Percentiles rank a stretch among this genome's conserved stretches.
phyloP scores from a whole-genome alignment of 192 early-diverging fungal genomes.

The Backusella liffmaniae region DNA sequence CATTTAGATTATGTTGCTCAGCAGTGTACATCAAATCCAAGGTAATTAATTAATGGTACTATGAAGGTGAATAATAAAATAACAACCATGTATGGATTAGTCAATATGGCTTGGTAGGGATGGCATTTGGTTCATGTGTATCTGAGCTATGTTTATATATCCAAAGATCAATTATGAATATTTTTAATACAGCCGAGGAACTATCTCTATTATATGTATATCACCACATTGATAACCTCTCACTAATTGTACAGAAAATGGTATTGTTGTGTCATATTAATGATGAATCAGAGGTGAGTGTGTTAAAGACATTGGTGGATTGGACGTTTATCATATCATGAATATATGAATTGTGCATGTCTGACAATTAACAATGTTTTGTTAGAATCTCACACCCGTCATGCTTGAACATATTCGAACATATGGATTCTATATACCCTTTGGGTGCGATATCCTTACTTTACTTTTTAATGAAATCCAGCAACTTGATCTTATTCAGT shows the following conservation, averaged over 20 bases:
- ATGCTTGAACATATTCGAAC: neutral
- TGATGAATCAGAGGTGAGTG: constrained; percentile 3
- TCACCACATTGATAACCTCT: constrained; percentile 29
- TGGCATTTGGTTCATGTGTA: constrained; percentile 40
- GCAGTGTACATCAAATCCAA: constrained; percentile 25
- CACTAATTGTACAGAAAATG: constrained; percentile 27
- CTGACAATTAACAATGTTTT: neutral
- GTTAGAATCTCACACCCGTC: neutral
- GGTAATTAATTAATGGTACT: constrained; percentile 14
- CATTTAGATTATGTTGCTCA: constrained; percentile 31
- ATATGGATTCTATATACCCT: constrained; percentile 36
- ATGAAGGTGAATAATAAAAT: neutral
- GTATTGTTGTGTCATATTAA: constrained; percentile 31
- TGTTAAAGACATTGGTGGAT: neutral
- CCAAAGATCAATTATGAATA: constrained; percentile 30
- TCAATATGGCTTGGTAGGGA: constrained; percentile 31
- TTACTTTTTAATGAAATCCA: constrained; percentile 31
- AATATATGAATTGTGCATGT: neutral
- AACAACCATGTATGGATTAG: constrained; percentile 3
- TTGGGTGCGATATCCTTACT: constrained; percentile 36
- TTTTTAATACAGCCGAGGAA: constrained; percentile 15
- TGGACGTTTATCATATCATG: neutral
- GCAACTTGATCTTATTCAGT: constrained; percentile 12
- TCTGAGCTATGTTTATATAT: constrained; percentile 31
- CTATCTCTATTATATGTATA: constrained; percentile 26